Evolutionary conservation across 192 early-diverging fungal species (phyloP).

Genomic region (Linderina pennispora): DNA sequence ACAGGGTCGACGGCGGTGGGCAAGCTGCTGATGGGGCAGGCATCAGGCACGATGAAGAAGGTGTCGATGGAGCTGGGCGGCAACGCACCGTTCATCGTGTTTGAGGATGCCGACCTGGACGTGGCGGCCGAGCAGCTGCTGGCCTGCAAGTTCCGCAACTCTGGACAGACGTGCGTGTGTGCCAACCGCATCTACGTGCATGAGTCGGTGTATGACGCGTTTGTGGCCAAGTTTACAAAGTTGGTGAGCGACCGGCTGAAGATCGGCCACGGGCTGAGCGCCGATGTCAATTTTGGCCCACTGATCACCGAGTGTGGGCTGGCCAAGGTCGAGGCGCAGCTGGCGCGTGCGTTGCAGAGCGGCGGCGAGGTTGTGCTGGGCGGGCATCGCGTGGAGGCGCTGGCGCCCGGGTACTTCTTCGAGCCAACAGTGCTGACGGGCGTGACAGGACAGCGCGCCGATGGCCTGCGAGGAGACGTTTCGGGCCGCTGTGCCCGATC

Average conservation of each 20-base stretch:
- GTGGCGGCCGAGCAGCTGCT: conserved; percentile 32
- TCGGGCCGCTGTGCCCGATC: conserved; percentile 81
- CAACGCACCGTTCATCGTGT: conserved; percentile 54
- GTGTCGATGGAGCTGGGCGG: conserved; percentile 55
- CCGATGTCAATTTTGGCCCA: conserved; percentile 67
- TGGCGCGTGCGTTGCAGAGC: conserved; percentile 63
- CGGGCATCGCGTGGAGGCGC: conserved; percentile 40
- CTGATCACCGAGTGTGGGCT: conserved; percentile 67
- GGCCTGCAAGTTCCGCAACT: conserved; percentile 54
- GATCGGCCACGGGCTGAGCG: conserved; percentile 71
- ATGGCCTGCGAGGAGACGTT: conserved; percentile 81
- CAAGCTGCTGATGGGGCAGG: conserved; percentile 44
- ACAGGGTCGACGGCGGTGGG: conserved; percentile 52
- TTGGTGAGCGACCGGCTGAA: conserved; percentile 49
- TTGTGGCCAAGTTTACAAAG: conserved; percentile 59
- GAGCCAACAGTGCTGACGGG: conserved; percentile 73
- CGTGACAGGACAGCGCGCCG: conserved; percentile 61
- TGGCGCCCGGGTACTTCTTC: conserved; percentile 55
- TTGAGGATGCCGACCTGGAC: conserved; percentile 46
- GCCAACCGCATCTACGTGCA: conserved; percentile 68
- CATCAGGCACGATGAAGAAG: conserved; percentile 44
- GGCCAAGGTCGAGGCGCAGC: conserved; percentile 60
- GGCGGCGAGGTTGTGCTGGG: conserved; percentile 69
- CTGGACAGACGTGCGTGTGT: conserved; percentile 72
- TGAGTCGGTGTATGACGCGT: conserved; percentile 54